Conservation (phyloP, 2,329 filamentous ascomycete genomes). For the Exophiala alcalophila region DNA sequence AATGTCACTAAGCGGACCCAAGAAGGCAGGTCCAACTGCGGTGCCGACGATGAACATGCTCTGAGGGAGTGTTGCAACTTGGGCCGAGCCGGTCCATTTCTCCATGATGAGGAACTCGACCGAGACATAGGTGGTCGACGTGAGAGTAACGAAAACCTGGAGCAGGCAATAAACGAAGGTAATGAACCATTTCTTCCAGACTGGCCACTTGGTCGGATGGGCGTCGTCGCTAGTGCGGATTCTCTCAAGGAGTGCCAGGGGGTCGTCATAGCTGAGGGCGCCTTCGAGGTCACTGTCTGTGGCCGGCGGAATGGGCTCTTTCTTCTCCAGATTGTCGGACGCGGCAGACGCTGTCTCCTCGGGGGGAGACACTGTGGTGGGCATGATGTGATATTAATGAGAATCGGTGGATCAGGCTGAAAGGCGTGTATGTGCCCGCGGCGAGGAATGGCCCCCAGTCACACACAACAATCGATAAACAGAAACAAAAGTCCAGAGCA, state of each 20-base stretch:
- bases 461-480: too few relatives aligned
- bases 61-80: slow-evolving; percentile 43
- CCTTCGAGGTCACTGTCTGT: slow-evolving; percentile 16
- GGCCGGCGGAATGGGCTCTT: slow-evolving; percentile 3
- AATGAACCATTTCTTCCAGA: slow-evolving; percentile 30
- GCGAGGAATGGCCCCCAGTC: too few relatives aligned
- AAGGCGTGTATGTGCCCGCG: too few relatives aligned
- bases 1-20: slow-evolving; percentile 43
- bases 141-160: slow-evolving; percentile 41
- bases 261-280: slow-evolving; percentile 7
- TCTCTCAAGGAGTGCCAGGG: slow-evolving; percentile 21
- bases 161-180: slow-evolving; percentile 34
- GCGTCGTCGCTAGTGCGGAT: slow-evolving; percentile 22
- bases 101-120: slow-evolving; percentile 40
- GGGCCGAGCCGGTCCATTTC: slow-evolving; percentile 38
- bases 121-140: slow-evolving; percentile 42
- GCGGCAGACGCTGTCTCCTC: not conserved
- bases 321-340: slow-evolving; percentile 17
- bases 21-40: slow-evolving; percentile 42
- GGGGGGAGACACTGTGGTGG: not conserved
- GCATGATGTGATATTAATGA: too few relatives aligned
- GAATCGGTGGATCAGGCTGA: too few relatives aligned
- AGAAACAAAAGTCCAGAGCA: too few relatives aligned
- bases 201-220: slow-evolving; percentile 27
- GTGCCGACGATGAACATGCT: slow-evolving; percentile 45